Conservation (phyloP, 768 basidiomycete genomes). For the Suillus subalutaceus region DNA sequence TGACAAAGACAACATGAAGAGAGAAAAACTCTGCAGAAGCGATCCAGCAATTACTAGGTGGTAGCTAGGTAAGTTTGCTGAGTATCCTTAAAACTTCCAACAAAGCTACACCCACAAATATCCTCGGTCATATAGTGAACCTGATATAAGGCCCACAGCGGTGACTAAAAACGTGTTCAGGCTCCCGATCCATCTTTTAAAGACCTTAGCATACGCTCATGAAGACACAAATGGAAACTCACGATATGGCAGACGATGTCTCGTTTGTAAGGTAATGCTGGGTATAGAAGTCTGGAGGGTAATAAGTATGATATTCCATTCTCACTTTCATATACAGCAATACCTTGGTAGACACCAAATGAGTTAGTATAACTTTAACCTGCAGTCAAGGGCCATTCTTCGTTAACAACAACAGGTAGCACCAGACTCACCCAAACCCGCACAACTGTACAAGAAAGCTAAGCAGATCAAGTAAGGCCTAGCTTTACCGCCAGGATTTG, state of each 20-base stretch:
- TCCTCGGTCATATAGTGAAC: slow-evolving; percentile 53
- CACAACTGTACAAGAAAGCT: slow-evolving; percentile 44
- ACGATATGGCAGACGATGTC: slow-evolving; percentile 44
- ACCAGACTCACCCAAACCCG: slow-evolving; percentile 33
- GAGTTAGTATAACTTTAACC: slow-evolving; percentile 36
- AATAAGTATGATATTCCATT: background rate
- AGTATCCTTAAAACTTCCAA: background rate
- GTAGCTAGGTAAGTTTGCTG: slow-evolving; percentile 32
- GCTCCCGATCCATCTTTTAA: slow-evolving; percentile 48
- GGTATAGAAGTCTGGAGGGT: slow-evolving; percentile 40
- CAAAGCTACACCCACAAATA: slow-evolving; percentile 43
- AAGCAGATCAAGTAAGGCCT: background rate
- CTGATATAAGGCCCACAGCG: slow-evolving; percentile 47
- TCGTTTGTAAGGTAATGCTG: slow-evolving; percentile 39
- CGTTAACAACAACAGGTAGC: background rate
- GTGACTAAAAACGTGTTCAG: slow-evolving; percentile 49
- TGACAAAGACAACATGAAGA: slow-evolving; percentile 48
- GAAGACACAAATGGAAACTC: slow-evolving; percentile 16
- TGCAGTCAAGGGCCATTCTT: background rate
- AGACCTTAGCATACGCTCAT: slow-evolving; percentile 10
- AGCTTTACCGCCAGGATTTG: background rate
- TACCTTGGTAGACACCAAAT: slow-evolving; percentile 49
- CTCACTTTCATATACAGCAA: background rate
- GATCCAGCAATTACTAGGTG: slow-evolving; percentile 48
- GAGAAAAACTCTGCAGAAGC: slow-evolving; percentile 42